Conservation (phyloP, 306 rosid species). For the Cicer arietinum region DNA sequence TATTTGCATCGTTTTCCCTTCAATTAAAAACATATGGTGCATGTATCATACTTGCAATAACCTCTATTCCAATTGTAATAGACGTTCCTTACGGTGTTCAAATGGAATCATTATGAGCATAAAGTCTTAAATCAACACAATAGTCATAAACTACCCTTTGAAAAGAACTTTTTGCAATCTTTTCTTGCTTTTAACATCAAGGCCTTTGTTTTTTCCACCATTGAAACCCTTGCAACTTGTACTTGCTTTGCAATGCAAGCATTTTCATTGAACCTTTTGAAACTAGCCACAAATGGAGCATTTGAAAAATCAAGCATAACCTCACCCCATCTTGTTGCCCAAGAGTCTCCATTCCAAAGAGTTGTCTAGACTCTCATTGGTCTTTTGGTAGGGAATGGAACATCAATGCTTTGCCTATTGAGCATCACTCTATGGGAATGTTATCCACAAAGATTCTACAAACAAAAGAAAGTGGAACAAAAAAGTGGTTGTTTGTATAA, state of each 20-base stretch:
- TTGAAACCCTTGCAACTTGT: slow-evolving; percentile 32
- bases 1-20: too few species aligned
- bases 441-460: slow-evolving; percentile 51
- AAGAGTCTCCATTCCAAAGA: slow-evolving; percentile 60
- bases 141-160: slow-evolving; percentile 54
- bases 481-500: too few species aligned
- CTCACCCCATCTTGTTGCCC: slow-evolving; percentile 65
- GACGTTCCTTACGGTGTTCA: slow-evolving; percentile 47
- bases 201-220: not conserved
- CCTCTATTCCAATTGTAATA: not conserved
- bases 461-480: not conserved
- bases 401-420: slow-evolving; percentile 47
- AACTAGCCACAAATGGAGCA: slow-evolving; percentile 55
- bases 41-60: not conserved
- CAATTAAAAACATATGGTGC: too few species aligned
- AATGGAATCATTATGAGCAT: slow-evolving; percentile 57
- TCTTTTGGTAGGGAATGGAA: slow-evolving; percentile 50
- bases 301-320: slow-evolving; percentile 50
- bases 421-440: slow-evolving; percentile 53
- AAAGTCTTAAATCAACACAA: slow-evolving; percentile 53
- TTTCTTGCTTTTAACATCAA: slow-evolving; percentile 23
- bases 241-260: slow-evolving; percentile 39
- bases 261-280: slow-evolving; percentile 39
- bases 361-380: slow-evolving; percentile 53
- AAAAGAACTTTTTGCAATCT: slow-evolving; percentile 27